These are phyloP conservation scores for Apiospora pterosperma DNA, from an alignment of 2,329 filamentous ascomycete genomes.

Conservation along the genomic window DNA sequence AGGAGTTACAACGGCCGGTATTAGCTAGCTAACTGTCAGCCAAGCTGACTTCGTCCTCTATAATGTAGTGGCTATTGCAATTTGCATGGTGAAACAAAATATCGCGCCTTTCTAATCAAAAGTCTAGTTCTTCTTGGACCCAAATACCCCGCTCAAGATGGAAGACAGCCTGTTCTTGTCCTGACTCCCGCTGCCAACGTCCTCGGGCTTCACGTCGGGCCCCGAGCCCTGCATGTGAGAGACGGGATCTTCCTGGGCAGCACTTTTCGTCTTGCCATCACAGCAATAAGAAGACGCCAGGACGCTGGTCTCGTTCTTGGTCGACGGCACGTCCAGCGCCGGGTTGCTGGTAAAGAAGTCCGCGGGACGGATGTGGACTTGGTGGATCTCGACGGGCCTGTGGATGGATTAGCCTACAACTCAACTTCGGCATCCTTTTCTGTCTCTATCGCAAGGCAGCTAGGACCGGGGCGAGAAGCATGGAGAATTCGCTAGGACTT, in stretches of 20 bases:
- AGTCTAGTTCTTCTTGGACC: not conserved
- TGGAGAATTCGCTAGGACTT: conserved; percentile 21
- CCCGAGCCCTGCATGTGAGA: not conserved
- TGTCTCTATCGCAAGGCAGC: not conserved
- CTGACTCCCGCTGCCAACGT: not conserved
- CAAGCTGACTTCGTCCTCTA: too few relatives aligned
- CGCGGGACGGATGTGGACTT: conserved; percentile 40
- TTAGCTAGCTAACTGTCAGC: too few relatives aligned
- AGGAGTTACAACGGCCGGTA: too few relatives aligned
- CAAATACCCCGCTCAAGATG: not conserved
- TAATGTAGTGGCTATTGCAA: too few relatives aligned
- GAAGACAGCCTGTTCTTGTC: not conserved
- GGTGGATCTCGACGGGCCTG: conserved; percentile 46
- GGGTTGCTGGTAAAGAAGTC: conserved; percentile 47
- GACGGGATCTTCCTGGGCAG: not conserved
- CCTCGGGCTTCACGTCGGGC: not conserved
- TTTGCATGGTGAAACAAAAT: not conserved
- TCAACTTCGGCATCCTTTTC: not conserved
- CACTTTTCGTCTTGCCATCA: conserved; percentile 6
- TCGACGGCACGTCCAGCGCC: conserved; percentile 39
- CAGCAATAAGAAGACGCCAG: conserved; percentile 32
- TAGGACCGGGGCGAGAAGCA: not conserved
- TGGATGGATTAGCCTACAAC: not conserved
- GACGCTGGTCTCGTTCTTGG: conserved; percentile 37
- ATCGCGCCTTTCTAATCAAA: not conserved